Base-by-base conservation (phyloP, 768 basidiomycete genomes). In the Naematelia aurantialba region DNA sequence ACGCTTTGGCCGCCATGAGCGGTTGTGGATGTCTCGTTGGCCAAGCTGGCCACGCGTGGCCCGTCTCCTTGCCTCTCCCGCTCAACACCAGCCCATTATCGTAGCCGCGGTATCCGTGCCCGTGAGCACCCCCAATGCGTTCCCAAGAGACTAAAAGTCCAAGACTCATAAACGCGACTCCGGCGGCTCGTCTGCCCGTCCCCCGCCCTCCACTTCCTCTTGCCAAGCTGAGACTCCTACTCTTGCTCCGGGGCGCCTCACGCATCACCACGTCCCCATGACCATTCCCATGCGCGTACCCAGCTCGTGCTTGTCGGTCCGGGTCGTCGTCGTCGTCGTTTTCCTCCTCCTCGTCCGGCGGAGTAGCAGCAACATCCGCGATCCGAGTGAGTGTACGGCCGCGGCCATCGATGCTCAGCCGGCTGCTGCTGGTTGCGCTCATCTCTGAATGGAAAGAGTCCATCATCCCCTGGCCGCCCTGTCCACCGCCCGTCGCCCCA, bases 371-470 rank as follows among this genome's bases (percentile, higher is more conserved):
- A 5, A 21, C 21, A 10, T 24, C 44, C 17, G 49, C 58, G 13
- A 49, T 58, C n/a, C 50, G 57, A 45, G 45, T n/a, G 11, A 68
- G 49, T 14, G 57, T 62, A 46, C 67, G 52, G 12, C 63, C 67
- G 34, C 67, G 21, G 14, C 45, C 55, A 44, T 57, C 59, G 21
- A 65, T 17, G 17, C 34, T 39, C 34, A 39, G 17, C 8, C 34
- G 34, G 17, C 34, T 17, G 17, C 34, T 39, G 17, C 34, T 39
- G n/a, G n/a, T n/a, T 17, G 34, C 34, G 34, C 34, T 69, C 51
- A 65, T 47, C 3, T 91, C 91, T 0, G 91, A 91, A 70, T 87
- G 83, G 68, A 89, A 84, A 66, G 89, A 89, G 26, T 88, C 87
- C 2, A 84, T 81, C 73, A 91, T 80, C 4, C 84, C 77, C 12